These are phyloP conservation scores for Cyclanthera cordifolia DNA, from an alignment of 306 rosid genomes.

Conservation along the genomic window DNA sequence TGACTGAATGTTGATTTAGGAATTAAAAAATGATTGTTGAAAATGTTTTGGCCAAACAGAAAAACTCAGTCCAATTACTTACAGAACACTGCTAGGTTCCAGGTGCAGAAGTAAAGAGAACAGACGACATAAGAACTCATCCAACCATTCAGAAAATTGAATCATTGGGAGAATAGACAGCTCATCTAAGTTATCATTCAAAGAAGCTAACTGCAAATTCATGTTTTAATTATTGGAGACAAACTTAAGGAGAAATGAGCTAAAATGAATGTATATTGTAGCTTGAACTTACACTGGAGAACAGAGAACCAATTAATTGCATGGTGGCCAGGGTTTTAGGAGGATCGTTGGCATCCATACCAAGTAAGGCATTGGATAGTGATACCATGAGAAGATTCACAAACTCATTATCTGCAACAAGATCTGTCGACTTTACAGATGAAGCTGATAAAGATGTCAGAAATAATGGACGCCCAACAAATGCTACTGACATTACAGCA, in stretches of 20 bases:
- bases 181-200: conserved; percentile 64
- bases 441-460: conserved; percentile 56
- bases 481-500: conserved; percentile 95
- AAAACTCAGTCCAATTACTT: conserved; percentile 28
- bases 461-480: conserved; percentile 88
- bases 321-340: conserved; percentile 98
- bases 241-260: conserved; percentile 6
- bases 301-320: conserved; percentile 88
- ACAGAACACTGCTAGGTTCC: conserved; percentile 92
- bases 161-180: conserved; percentile 72
- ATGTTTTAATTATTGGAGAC: conserved; percentile 17
- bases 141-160: conserved; percentile 90
- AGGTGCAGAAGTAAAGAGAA: conserved; percentile 84
- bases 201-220: conserved; percentile 65
- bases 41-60: neutral
- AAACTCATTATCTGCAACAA: conserved; percentile 47
- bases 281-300: conserved; percentile 69
- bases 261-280: neutral
- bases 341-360: conserved; percentile 99
- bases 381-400: conserved; percentile 81
- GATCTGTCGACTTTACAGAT: conserved; percentile 33
- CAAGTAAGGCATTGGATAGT: conserved; percentile 89
- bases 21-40: neutral
- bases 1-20: neutral
- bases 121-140: conserved; percentile 93